A percentile compares a stretch with the other conserved stretches of the same genome.
Conservation (phyloP, 768 basidiomycete species). For the Boletus coccyginus region DNA sequence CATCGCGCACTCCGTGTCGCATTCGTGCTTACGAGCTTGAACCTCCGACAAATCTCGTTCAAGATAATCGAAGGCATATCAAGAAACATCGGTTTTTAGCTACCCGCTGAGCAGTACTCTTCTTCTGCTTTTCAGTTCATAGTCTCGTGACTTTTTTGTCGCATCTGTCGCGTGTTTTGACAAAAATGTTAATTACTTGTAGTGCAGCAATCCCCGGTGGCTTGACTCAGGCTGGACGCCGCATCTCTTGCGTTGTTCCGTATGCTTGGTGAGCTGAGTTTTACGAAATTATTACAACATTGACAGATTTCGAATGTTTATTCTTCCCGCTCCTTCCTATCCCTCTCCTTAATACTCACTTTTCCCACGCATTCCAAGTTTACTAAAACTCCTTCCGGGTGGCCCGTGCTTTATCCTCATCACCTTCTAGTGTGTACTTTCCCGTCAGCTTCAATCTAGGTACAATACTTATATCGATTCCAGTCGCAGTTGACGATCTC, state of each 20-base stretch:
- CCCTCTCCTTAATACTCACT: neutral
- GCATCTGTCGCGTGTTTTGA: slow-evolving; percentile 8
- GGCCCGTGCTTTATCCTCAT: slow-evolving; percentile 1
- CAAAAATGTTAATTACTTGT: no score
- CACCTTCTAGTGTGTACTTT: neutral
- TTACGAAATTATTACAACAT: slow-evolving; percentile 35
- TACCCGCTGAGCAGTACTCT: neutral
- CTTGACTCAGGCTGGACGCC: no score
- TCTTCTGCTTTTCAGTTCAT: neutral
- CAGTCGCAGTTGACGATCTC: slow-evolving; percentile 24
- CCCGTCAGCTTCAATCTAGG: neutral
- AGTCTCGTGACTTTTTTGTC: neutral
- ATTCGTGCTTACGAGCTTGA: neutral
- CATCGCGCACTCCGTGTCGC: slow-evolving; percentile 1
- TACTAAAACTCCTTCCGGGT: neutral
- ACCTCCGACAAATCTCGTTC: neutral
- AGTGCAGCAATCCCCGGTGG: no score
- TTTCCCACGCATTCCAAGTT: slow-evolving; percentile 3
- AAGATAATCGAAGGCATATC: neutral
- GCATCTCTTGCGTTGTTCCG: slow-evolving; percentile 17
- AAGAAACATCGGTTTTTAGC: neutral
- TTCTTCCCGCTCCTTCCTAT: slow-evolving; percentile 12
- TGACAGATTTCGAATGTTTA: slow-evolving; percentile 17
- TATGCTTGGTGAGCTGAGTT: slow-evolving; percentile 21
- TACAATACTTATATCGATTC: slow-evolving; percentile 12